phyloP scores from a whole-genome alignment of 2,329 filamentous ascomycete genomes.

The Fusarium falciforme region DNA sequence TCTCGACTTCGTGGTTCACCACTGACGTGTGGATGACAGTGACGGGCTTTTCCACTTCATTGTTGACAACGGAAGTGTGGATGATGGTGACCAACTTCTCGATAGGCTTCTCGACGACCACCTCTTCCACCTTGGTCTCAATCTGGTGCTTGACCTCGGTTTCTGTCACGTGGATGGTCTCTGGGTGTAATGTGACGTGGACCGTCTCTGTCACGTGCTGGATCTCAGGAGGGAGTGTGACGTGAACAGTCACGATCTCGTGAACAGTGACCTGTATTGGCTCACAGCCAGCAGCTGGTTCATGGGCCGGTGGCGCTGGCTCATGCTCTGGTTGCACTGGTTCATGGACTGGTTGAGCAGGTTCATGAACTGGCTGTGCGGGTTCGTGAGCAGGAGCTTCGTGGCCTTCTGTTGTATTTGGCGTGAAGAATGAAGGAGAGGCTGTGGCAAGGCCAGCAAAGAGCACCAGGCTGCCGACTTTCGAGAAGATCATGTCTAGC shows the following conservation, averaged over 20 bases:
- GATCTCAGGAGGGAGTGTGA: conserved; percentile 12
- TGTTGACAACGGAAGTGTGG: conserved; percentile 2
- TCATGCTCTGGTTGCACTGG: background rate
- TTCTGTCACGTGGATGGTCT: conserved; percentile 6
- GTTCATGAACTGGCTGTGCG: background rate
- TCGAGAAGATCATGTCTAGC: conserved; percentile 16
- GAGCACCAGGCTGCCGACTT: conserved; percentile 9
- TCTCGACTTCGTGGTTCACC: conserved; percentile 19
- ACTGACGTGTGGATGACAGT: conserved; percentile 21
- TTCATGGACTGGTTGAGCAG: background rate
- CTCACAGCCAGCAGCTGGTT: background rate
- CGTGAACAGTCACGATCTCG: conserved; percentile 14
- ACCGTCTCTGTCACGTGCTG: conserved; percentile 2
- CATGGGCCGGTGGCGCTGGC: background rate
- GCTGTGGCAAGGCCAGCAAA: conserved; percentile 23
- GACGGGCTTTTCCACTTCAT: conserved; percentile 19
- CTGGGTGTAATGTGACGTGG: conserved; percentile 11
- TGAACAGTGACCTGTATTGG: background rate
- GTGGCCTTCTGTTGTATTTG: background rate
- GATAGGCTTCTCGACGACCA: background rate
- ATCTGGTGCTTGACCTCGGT: conserved; percentile 16
- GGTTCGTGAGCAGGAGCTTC: background rate
- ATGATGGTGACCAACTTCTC: conserved; percentile 7
- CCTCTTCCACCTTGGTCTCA: conserved; percentile 9
- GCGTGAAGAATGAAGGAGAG: conserved; percentile 21